Conservation (phyloP, 257 asterid species). For the Fraxinus americana region DNA sequence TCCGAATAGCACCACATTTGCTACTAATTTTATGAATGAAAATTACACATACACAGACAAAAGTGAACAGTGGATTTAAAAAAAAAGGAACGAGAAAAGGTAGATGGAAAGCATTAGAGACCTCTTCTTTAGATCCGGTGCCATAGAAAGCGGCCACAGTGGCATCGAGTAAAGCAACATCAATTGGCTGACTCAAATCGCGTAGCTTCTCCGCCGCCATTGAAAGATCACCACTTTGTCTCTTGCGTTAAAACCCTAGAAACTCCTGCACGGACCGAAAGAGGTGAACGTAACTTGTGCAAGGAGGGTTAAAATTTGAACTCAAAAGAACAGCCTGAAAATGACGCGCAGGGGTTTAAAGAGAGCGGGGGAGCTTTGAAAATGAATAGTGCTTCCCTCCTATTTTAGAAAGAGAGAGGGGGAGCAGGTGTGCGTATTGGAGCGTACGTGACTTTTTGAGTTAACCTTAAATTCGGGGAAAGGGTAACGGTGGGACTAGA, state of each 20-base stretch:
- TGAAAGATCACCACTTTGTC: constrained; percentile 28
- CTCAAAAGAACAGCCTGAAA: constrained; percentile 53
- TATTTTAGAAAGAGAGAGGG: constrained; percentile 25
- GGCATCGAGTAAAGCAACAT: constrained; percentile 87
- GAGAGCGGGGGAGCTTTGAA: constrained; percentile 38
- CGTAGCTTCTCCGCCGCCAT: constrained; percentile 91
- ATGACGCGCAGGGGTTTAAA: constrained; percentile 45
- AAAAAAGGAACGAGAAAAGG: background rate
- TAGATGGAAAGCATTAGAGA: constrained; percentile 24
- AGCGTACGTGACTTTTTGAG: no score
- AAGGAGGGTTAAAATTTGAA: constrained; percentile 27
- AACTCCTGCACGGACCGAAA: constrained; percentile 15
- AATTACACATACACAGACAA: background rate
- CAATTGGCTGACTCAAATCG: constrained; percentile 89
- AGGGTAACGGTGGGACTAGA: no score
- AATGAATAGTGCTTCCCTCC: constrained; percentile 39
- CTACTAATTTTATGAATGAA: no score
- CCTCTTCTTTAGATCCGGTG: constrained; percentile 99
- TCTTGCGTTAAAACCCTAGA: constrained; percentile 39
- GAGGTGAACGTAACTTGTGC: constrained; percentile 17
- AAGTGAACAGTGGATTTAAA: background rate
- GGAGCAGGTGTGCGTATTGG: no score
- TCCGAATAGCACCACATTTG: no score
- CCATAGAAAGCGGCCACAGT: constrained; percentile 93
- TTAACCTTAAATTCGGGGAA: no score